Conservation (phyloP, 345 rosid genomes). For the Mercurialis annua region DNA sequence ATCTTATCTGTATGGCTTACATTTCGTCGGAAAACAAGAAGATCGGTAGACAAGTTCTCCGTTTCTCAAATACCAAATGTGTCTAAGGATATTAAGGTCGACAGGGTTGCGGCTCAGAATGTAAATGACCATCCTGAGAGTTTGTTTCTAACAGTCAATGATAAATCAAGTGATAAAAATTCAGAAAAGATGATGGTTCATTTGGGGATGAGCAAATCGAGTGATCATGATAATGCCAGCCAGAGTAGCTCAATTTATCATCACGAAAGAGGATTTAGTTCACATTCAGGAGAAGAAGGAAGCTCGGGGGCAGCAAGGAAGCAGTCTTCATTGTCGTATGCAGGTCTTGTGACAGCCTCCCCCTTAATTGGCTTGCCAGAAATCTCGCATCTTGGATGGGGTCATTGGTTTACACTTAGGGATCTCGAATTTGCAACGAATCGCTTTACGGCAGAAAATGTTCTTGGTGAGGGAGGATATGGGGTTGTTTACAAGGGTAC, state of each 20-base stretch:
- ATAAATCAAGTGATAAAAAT: constrained; percentile 52
- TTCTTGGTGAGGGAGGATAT: constrained; percentile 97
- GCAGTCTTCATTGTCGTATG: constrained; percentile 49
- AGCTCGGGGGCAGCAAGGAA: constrained; percentile 55
- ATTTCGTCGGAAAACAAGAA: constrained; percentile 61
- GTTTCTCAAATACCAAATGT: constrained; percentile 69
- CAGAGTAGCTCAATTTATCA: constrained; percentile 69
- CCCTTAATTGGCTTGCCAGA: constrained; percentile 92
- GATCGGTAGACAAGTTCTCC: constrained; percentile 45
- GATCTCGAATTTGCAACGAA: constrained; percentile 87
- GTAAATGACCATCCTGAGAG: constrained; percentile 46
- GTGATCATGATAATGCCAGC: constrained; percentile 77
- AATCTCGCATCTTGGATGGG: constrained; percentile 97
- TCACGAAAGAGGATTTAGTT: constrained; percentile 65
- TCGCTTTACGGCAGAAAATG: constrained; percentile 71
- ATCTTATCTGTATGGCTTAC: constrained; percentile 77
- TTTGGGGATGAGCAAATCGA: constrained; percentile 61
- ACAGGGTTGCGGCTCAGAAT: constrained; percentile 56
- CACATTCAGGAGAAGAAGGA: constrained; percentile 90
- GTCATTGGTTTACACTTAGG: constrained; percentile 97
- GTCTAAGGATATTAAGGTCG: constrained; percentile 86
- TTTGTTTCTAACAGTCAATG: constrained; percentile 41
- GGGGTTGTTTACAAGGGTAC: constrained; percentile 88
- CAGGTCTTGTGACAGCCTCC: constrained; percentile 69
- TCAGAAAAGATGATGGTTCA: constrained; percentile 51